Conservation (phyloP, 257 asterid genomes). For the Rehmannia glutinosa region DNA sequence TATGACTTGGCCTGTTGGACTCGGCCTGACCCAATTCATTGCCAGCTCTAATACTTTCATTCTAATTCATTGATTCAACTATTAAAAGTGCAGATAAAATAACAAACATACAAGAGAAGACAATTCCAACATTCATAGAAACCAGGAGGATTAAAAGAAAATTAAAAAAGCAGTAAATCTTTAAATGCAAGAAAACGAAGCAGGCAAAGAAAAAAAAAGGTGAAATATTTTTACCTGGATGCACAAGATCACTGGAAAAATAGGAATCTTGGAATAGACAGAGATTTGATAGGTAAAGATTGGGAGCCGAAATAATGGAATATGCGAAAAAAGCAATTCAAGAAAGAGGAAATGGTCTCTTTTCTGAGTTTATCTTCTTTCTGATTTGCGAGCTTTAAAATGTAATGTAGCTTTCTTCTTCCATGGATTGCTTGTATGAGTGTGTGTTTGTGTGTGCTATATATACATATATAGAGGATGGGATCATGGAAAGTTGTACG, state of each 20-base stretch:
- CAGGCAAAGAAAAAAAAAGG: background rate
- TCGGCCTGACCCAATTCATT: too few relatives aligned
- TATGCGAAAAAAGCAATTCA: background rate
- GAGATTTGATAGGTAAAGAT: background rate
- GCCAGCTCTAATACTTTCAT: background rate
- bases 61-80: too few relatives aligned
- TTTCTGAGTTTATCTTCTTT: background rate
- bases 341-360: background rate
- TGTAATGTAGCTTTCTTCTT: background rate
- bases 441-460: background rate
- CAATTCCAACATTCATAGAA: too few relatives aligned
- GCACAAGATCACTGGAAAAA: background rate
- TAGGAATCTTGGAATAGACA: background rate
- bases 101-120: too few relatives aligned
- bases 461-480: constrained; percentile 7
- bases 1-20: too few relatives aligned
- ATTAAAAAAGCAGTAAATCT: background rate
- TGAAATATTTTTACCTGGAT: constrained; percentile 23
- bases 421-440: background rate
- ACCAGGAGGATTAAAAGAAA: background rate
- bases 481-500: background rate
- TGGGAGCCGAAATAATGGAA: background rate
- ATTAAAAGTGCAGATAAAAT: too few relatives aligned
- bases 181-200: background rate
- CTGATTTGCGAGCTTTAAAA: background rate